Conservation (phyloP, 768 basidiomycete genomes). For the Boletus speciosus region DNA sequence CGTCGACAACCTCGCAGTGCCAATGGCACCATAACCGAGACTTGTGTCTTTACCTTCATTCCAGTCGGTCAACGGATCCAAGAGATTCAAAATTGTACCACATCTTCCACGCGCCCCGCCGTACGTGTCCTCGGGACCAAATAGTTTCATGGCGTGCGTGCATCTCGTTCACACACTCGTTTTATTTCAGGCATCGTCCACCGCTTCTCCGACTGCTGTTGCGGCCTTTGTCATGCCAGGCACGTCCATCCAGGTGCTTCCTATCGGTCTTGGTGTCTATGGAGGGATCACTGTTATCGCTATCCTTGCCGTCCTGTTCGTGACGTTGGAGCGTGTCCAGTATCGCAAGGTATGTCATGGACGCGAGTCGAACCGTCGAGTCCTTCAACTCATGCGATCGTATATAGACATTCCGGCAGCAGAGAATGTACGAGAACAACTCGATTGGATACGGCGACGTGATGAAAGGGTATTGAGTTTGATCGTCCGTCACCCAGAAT, state of each 20-base stretch:
- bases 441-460: constrained; percentile 60
- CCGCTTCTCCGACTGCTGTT: constrained; percentile 25
- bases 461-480: constrained; percentile 22
- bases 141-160: too few relatives aligned
- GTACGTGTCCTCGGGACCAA: background rate
- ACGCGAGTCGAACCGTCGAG: background rate
- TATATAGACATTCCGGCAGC: constrained; percentile 66
- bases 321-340: constrained; percentile 84
- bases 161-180: background rate
- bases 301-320: constrained; percentile 74
- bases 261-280: constrained; percentile 80
- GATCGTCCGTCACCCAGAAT: background rate
- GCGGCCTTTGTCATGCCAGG: constrained; percentile 65
- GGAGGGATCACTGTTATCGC: constrained; percentile 84
- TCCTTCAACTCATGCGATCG: background rate
- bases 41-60: constrained; percentile 57
- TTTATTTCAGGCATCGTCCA: constrained; percentile 22
- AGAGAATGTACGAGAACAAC: constrained; percentile 65
- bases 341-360: constrained; percentile 65
- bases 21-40: constrained; percentile 51
- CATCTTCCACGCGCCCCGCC: constrained; percentile 19
- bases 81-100: constrained; percentile 52
- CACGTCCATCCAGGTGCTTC: constrained; percentile 68
- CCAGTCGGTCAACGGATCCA: constrained; percentile 50
- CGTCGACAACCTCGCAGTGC: constrained; percentile 31